Evolutionary conservation across 2,329 filamentous ascomycete genomes (phyloP).

Genomic region (Byssochlamys sp.): DNA sequence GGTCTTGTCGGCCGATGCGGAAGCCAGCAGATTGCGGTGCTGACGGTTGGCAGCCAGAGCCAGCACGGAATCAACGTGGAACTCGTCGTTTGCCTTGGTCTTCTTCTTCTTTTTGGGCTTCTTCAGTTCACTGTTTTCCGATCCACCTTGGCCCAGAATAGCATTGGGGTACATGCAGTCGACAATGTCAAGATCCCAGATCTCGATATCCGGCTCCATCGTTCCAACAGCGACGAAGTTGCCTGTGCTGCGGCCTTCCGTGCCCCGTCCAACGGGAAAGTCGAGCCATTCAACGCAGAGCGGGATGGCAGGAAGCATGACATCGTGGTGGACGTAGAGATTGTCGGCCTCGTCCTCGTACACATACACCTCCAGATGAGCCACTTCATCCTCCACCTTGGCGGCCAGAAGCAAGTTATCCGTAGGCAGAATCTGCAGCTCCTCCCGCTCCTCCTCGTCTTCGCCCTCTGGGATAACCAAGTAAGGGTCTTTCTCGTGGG

Average conservation of each 20-base stretch:
- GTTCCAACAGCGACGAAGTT: slow-evolving; percentile 94
- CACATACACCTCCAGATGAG: slow-evolving; percentile 91
- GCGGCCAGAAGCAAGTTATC: slow-evolving; percentile 89
- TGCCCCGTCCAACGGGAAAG: slow-evolving; percentile 68
- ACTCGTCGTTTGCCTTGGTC: slow-evolving; percentile 82
- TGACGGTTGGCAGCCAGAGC: slow-evolving; percentile 84
- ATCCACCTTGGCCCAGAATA: slow-evolving; percentile 68
- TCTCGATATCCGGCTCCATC: slow-evolving; percentile 96
- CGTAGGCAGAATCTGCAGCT: slow-evolving; percentile 81
- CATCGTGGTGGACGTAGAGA: slow-evolving; percentile 97
- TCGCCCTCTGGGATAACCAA: slow-evolving; percentile 74
- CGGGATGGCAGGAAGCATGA: slow-evolving; percentile 95
- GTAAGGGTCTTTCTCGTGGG: slow-evolving; percentile 91
- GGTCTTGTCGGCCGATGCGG: slow-evolving; percentile 89
- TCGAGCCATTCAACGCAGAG: slow-evolving; percentile 94
- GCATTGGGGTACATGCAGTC: slow-evolving; percentile 98
- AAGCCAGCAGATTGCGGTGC: slow-evolving; percentile 88
- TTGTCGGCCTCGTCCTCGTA: slow-evolving; percentile 95
- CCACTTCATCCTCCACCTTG: slow-evolving; percentile 92
- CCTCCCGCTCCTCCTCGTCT: slow-evolving; percentile 84
- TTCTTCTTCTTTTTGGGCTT: slow-evolving; percentile 81
- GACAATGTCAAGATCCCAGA: slow-evolving; percentile 92
- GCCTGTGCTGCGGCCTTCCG: slow-evolving; percentile 57
- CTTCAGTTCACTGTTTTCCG: slow-evolving; percentile 40
- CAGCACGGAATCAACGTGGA: slow-evolving; percentile 88